These are phyloP conservation scores for Xylaria longipes DNA, from an alignment of 495 filamentous ascomycete genomes.

Conservation along the genomic window DNA sequence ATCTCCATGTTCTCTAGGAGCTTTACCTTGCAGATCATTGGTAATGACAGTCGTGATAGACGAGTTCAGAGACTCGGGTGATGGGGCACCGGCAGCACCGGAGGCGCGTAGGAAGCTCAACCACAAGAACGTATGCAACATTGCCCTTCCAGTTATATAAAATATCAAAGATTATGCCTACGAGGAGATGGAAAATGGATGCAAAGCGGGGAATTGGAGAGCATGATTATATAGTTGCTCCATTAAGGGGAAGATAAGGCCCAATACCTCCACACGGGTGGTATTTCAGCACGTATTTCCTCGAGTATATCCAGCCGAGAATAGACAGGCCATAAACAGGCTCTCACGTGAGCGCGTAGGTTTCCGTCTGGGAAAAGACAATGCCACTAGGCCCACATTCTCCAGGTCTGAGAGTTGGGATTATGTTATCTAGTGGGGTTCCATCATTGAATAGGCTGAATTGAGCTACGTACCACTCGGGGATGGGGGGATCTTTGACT, in stretches of 20 bases:
- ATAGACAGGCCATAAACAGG: no score
- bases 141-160: neutral
- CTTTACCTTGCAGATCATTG: conserved; percentile 52
- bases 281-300: no score
- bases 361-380: no score
- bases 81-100: conserved; percentile 36
- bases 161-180: neutral
- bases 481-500: no score
- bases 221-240: neutral
- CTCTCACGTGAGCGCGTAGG: no score
- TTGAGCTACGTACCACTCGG: neutral
- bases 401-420: neutral
- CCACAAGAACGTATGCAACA: conserved; percentile 3
- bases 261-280: no score
- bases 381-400: neutral
- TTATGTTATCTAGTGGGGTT: neutral
- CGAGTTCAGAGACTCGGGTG: conserved; percentile 45
- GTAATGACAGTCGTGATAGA: conserved; percentile 46
- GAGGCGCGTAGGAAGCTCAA: conserved; percentile 22
- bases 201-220: neutral
- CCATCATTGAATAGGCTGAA: neutral
- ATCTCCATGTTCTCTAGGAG: neutral
- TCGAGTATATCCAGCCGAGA: no score
- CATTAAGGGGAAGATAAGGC: no score
- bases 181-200: neutral